These are phyloP conservation scores for Rehmannia glutinosa DNA, from an alignment of 257 asterid genomes.

Conservation along the genomic window DNA sequence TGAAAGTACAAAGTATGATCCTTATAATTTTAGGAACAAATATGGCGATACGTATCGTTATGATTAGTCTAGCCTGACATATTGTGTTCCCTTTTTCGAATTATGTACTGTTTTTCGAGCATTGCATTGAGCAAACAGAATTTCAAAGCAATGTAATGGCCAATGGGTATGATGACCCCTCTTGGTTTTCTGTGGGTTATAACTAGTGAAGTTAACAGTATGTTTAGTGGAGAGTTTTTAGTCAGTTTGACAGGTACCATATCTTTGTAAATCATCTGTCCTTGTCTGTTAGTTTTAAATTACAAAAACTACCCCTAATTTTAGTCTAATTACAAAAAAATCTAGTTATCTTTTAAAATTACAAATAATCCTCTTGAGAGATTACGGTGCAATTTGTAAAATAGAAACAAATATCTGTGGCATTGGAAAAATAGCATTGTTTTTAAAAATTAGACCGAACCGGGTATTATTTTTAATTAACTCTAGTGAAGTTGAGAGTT, in stretches of 20 bases:
- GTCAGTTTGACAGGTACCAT: conserved; percentile 11
- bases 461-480: too few relatives aligned
- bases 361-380: too few relatives aligned
- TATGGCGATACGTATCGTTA: conserved; percentile 52
- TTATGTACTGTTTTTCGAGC: conserved; percentile 5
- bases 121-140: neutral
- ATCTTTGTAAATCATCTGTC: conserved; percentile 16
- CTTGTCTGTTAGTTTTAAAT: too few relatives aligned
- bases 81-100: neutral
- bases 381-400: too few relatives aligned
- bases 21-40: conserved; percentile 65
- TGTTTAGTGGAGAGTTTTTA: neutral
- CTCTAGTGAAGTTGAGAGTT: too few relatives aligned
- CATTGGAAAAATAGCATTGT: too few relatives aligned
- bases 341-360: too few relatives aligned
- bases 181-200: neutral
- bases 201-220: neutral
- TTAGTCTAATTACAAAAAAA: too few relatives aligned
- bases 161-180: neutral
- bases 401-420: too few relatives aligned
- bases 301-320: neutral
- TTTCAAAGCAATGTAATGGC: neutral
- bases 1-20: conserved; percentile 49
- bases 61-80: conserved; percentile 11
- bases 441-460: too few relatives aligned